phyloP scores from a whole-genome alignment of 23 red algal genomes.

The Agarophyton chilense region DNA sequence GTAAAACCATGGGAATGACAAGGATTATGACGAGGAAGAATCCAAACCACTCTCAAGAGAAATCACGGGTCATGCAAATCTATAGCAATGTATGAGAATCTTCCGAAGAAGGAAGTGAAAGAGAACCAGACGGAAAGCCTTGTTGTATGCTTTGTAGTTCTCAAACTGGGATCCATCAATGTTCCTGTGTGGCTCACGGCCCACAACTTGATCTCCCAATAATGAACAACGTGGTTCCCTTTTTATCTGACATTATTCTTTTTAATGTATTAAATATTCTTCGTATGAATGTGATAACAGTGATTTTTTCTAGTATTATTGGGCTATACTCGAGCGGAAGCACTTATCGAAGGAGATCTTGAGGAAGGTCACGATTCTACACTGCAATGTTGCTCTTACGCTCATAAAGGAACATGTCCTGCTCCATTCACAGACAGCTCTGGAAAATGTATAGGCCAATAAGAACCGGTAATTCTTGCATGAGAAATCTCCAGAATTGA shows the following conservation, averaged over 20 bases:
- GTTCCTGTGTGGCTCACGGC: neutral
- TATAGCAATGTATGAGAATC: neutral
- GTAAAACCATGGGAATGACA: neutral
- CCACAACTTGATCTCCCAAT: neutral
- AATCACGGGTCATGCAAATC: neutral
- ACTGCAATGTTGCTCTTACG: too few species aligned
- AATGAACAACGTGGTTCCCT: neutral
- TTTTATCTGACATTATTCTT: too few species aligned
- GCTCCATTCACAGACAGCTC: neutral
- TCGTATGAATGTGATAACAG: too few species aligned
- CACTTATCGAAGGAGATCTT: too few species aligned
- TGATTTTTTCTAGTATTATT: too few species aligned
- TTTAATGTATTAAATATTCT: too few species aligned
- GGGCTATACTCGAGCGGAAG: too few species aligned
- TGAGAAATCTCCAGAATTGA: neutral
- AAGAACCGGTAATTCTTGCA: neutral
- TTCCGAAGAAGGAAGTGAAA: neutral
- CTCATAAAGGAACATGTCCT: too few species aligned
- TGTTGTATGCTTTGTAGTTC: constrained; percentile 17
- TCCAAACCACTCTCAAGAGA: neutral
- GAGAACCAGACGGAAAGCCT: neutral
- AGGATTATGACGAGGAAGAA: constrained; percentile 11
- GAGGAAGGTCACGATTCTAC: too few species aligned
- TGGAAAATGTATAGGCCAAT: neutral
- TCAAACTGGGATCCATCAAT: neutral